A percentile compares a stretch with the other conserved stretches of the same genome.
Conservation (phyloP, 225 moss, liverwort and hornwort genomes). For the Neckera pumila region DNA sequence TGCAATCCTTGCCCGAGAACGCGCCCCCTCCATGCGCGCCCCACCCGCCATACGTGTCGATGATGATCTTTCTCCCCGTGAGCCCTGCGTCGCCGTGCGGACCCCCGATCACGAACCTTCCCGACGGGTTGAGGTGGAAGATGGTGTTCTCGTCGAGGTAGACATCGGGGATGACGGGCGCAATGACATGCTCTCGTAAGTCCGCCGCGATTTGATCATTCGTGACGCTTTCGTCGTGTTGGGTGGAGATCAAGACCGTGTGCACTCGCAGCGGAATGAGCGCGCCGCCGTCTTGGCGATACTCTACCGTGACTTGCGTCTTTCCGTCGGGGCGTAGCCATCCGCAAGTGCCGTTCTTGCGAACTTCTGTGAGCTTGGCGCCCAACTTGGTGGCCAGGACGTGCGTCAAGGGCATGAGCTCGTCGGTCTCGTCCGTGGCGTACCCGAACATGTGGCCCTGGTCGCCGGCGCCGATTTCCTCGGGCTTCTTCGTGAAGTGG, state of each 20-base stretch:
- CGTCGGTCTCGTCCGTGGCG: constrained; percentile 59
- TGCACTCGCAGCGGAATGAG: constrained; percentile 59
- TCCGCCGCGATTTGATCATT: constrained; percentile 53
- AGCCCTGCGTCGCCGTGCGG: constrained; percentile 66
- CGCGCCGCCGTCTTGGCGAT: constrained; percentile 42
- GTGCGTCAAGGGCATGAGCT: constrained; percentile 62
- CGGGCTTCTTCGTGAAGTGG: constrained; percentile 43
- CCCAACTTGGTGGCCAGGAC: constrained; percentile 49
- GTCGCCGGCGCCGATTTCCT: constrained; percentile 56
- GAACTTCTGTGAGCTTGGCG: constrained; percentile 39
- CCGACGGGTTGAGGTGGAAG: constrained; percentile 64
- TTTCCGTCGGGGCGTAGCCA: constrained; percentile 72
- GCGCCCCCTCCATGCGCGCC: constrained; percentile 74
- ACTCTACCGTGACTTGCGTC: constrained; percentile 66
- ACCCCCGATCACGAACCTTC: constrained; percentile 53
- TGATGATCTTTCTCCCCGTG: constrained; percentile 64
- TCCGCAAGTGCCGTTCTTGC: constrained; percentile 39
- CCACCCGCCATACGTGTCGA: constrained; percentile 73
- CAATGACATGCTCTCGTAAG: constrained; percentile 50
- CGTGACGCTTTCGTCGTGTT: constrained; percentile 65
- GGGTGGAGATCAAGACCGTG: constrained; percentile 56
- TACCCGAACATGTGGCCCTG: constrained; percentile 73
- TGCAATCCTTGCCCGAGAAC: constrained; percentile 62
- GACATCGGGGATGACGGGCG: constrained; percentile 46
- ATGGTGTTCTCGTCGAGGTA: constrained; percentile 65